phyloP scores from a whole-genome alignment of 2,329 filamentous ascomycete species.

The Xylariomycetidae sp. region DNA sequence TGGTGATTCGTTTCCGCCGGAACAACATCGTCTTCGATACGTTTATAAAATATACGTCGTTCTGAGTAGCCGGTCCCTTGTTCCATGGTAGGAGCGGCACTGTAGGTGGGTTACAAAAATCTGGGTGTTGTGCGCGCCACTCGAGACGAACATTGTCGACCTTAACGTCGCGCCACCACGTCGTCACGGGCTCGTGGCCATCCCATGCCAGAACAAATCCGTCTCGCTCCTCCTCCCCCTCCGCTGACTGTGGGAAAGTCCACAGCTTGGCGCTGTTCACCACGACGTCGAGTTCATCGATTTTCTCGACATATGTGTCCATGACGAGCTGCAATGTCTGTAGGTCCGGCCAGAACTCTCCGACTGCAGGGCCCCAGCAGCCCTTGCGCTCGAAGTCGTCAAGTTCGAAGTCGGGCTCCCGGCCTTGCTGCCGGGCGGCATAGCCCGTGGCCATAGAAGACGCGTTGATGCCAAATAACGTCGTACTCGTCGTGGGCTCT shows the following conservation, averaged over 20 bases:
- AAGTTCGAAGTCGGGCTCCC: conserved; percentile 19
- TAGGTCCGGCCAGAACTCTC: conserved; percentile 21
- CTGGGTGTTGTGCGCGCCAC: no score
- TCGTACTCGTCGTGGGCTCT: conserved; percentile 23
- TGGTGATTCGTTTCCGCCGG: no score
- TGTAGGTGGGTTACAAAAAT: no score
- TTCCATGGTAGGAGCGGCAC: no score
- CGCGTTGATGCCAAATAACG: conserved; percentile 6
- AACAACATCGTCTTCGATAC: no score
- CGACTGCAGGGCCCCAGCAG: conserved; percentile 20
- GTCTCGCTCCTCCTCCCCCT: no score
- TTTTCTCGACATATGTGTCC: conserved; percentile 20
- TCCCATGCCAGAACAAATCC: conserved; percentile 18
- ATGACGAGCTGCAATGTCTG: conserved; percentile 18
- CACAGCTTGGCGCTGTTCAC: conserved; percentile 21
- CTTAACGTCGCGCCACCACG: no score
- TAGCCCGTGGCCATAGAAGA: conserved; percentile 19
- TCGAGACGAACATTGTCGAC: no score
- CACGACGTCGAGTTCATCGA: conserved; percentile 18
- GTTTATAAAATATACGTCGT: no score
- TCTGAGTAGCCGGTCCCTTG: no score
- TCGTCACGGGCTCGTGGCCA: conserved; percentile 10
- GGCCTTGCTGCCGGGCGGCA: conserved; percentile 17
- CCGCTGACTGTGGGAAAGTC: conserved; percentile 21
- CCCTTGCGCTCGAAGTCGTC: conserved; percentile 19